Base-by-base conservation (phyloP, 108 stramenopile genomes). In the Ochromonas danica region DNA sequence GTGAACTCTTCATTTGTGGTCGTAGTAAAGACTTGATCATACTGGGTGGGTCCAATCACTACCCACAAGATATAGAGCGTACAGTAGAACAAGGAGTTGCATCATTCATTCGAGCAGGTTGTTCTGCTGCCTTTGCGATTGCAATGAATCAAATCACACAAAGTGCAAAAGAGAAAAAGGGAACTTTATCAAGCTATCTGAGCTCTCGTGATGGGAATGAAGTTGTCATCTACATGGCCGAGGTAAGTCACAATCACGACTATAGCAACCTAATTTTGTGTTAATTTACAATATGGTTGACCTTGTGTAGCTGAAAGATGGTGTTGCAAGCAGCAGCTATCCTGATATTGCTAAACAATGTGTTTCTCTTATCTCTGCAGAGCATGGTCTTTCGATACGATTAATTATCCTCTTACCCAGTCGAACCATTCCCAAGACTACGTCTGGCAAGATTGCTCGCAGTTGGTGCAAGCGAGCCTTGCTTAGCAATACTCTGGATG, bases 21-120 rank as follows among this genome's bases (percentile, higher is more conserved):
- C 88, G 97, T 62, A 81, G 93, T 36, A 98, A 99, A 87, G 99
- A 99, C 88, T 87, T 99, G 61, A 93, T 99, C 78, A 99, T 99
- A 77, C 89, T 98, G 17, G 89, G 94, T 6, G 99, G 99, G 0
- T 81, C 95, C 27, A 99, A 99, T 82, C 94, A 98, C 75, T 99
- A 97, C 82, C 99, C 99, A 0, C 97, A 98, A 82, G 0, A 99
- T 82, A 85, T 99, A 3, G 98, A 99, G 82, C 89, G 90, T 31
- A 92, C 95, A 22, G 96, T 91, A 1, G 96, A 97, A 88, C 84
- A 87, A 30, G 79, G 78, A 0, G 60, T 61, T 1, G 83, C 87
- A 40, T 40, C 1, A 0, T 28, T 31, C 0, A 43, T 90, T n/a
- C 89, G 97, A 25, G 96, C 96, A 42, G 99, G 99, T 36, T 98